Evolutionary conservation across 768 basidiomycete species (phyloP), one percentile per base, ranked within the genome.

Genomic region (Calocybe indica): DNA sequence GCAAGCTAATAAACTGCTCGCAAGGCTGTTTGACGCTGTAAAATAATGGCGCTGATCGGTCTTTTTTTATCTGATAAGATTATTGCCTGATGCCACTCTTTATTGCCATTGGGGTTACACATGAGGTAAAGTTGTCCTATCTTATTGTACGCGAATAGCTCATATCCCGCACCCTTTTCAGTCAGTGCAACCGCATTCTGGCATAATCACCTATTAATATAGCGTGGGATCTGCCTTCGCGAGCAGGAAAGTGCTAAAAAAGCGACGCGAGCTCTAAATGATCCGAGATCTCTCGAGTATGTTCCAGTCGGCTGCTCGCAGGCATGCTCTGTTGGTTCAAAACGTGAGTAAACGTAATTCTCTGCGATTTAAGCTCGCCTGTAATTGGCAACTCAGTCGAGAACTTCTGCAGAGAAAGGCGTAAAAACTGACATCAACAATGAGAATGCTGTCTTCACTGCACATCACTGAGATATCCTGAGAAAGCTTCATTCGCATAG

Each of bases 391-490:
- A n/a, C 22, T 28, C 11, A 40, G 29, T 31, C 31, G 2, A 22
- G 22, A 22, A 22, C 22, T 22, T 22, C 7, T 48, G 43, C 32
- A 47, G 42, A 51, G 41, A 34, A 31, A 35, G 47, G 14, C 53
- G 9, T 43, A 36, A 11, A 41, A 34, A 60, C 70, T 58, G 60
- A 77, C 73, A 56, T 76, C 69, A 35, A 82, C 75, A 3, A 79
- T 60, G 42, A 85, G 62, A 6, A 83, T 52, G 49, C 63, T 67
- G 60, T 83, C 81, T 58, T 81, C 79, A 52, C 70, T 74, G 64
- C 80, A 75, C 73, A 85, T 74, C 6, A 67, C 69, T 42, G 63
- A 60, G 47, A 54, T 38, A 51, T 56, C 15, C 33, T 42, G 32
- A 60, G 58, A 29, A 55, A 50, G 40, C 52, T 52, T 43, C 57